Conservation (phyloP, 1,284 basidiomycete species). For the Farysia itapuensis region DNA sequence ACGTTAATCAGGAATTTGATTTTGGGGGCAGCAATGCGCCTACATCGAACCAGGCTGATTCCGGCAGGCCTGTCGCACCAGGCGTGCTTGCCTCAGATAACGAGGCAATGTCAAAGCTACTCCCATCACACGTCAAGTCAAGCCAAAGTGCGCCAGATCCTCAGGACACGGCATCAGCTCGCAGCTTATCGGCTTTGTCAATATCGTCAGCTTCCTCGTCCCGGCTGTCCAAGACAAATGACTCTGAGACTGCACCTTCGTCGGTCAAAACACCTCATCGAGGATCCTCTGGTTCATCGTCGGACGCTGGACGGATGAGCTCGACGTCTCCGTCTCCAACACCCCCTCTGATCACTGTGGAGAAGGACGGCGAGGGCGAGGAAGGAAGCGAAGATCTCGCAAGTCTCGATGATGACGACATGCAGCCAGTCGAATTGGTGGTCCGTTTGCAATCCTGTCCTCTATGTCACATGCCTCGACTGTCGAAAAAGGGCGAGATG, state of each 20-base stretch:
- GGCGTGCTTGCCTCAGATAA: background rate
- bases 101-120: slow-evolving; percentile 8
- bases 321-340: slow-evolving; percentile 12
- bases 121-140: too few relatives aligned
- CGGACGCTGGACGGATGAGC: too few relatives aligned
- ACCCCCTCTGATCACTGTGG: slow-evolving; percentile 18
- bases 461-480: slow-evolving; percentile 81
- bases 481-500: slow-evolving; percentile 82
- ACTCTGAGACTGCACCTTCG: too few relatives aligned
- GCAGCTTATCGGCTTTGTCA: slow-evolving; percentile 24
- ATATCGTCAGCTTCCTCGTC: slow-evolving; percentile 22
- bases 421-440: slow-evolving; percentile 69
- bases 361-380: slow-evolving; percentile 1
- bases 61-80: slow-evolving; percentile 5
- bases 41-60: background rate
- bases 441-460: slow-evolving; percentile 95
- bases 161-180: too few relatives aligned
- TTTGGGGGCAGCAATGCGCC: slow-evolving; percentile 39
- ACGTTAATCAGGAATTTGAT: slow-evolving; percentile 28
- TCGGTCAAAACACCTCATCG: too few relatives aligned
- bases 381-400: too few relatives aligned
- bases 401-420: slow-evolving; percentile 5
- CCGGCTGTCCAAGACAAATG: background rate
- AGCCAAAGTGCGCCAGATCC: too few relatives aligned
- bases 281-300: too few relatives aligned